Evolutionary conservation across 208 protist genomes (phyloP).

Genomic region (Leishmania mexicana): DNA sequence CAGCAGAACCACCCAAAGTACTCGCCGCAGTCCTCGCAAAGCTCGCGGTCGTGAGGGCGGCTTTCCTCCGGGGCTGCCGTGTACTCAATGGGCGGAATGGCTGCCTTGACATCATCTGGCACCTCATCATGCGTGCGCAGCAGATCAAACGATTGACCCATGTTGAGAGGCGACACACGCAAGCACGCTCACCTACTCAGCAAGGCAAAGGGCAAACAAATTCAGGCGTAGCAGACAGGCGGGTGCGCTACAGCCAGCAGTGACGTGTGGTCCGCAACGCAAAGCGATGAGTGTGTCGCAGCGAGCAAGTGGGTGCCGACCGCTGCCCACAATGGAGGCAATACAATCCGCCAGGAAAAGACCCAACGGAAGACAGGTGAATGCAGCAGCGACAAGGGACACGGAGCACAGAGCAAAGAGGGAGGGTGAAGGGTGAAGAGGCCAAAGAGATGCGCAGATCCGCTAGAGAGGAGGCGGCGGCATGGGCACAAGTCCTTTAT

Average conservation of each 20-base stretch:
- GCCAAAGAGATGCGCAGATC: no score
- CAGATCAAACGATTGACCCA: slow-evolving; percentile 68
- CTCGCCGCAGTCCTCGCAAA: slow-evolving; percentile 67
- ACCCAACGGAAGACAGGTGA: neutral
- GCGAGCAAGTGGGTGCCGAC: neutral
- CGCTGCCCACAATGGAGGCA: neutral
- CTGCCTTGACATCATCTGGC: slow-evolving; percentile 67
- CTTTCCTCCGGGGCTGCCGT: slow-evolving; percentile 37
- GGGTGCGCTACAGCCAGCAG: neutral
- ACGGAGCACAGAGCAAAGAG: neutral
- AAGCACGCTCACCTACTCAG: neutral
- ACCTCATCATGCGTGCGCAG: slow-evolving; percentile 64
- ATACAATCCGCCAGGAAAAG: neutral
- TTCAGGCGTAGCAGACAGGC: neutral
- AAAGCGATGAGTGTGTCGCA: neutral
- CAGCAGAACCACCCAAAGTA: slow-evolving; percentile 65
- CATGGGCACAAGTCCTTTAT: no score
- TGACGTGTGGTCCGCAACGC: neutral
- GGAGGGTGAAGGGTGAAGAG: no score
- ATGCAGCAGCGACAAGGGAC: neutral
- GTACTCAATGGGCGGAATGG: slow-evolving; percentile 73
- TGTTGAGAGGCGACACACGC: slow-evolving; percentile 5
- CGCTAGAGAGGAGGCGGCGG: no score
- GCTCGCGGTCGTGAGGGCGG: slow-evolving; percentile 34
- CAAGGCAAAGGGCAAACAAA: slow-evolving; percentile 3